Base-by-base conservation (phyloP, 2,329 filamentous ascomycete species). In the Exophiala viscosa region DNA sequence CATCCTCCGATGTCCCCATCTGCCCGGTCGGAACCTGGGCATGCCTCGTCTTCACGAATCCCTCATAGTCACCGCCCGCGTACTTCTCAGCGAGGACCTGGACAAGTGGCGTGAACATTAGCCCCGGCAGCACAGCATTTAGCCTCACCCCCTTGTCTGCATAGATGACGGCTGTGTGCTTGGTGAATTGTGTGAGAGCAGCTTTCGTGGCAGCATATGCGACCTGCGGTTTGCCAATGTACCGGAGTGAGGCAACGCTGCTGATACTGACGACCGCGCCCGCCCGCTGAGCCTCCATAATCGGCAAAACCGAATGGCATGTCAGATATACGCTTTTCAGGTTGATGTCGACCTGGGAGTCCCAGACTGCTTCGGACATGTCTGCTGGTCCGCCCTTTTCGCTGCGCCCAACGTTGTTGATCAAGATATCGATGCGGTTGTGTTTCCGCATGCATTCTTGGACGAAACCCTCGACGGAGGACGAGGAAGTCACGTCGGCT, bases 1-100 rank as follows among this genome's bases (percentile, higher is more conserved):
- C 77, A 65, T 85, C 82, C 69, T 78, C 80, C 0, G 80, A 77
- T 62, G 79, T 76, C 0, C 81, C 81, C 75, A 84, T 83, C 32
- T 67, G 70, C 0, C 80, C 80, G 70, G 79, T 78, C 0, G 82
- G 82, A 1, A 83, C 79, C 60, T 83, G 80, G 5, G 66, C 66
- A 47, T 82, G 73, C 54, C 82, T 75, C 57, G 75, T 75, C 52
- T 69, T 69, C 46, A 74, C 68, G 55, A 81, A 82, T 41, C 71
- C 76, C 31, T 76, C 76, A 45, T 77, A 73, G 18, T 75, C 71
- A 0, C 71, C 76, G 0, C 64, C 67, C 2, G 67, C 67, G 60
- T 73, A 80, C 45, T 76, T 68, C 18, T 74, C 65, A 0, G 74
- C 72, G 57, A 82, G 50, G 2, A 65, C 68, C 23, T 67, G 66